phyloP scores from a whole-genome alignment of 2,329 filamentous ascomycete species.

The Sordariomycetes sp. region DNA sequence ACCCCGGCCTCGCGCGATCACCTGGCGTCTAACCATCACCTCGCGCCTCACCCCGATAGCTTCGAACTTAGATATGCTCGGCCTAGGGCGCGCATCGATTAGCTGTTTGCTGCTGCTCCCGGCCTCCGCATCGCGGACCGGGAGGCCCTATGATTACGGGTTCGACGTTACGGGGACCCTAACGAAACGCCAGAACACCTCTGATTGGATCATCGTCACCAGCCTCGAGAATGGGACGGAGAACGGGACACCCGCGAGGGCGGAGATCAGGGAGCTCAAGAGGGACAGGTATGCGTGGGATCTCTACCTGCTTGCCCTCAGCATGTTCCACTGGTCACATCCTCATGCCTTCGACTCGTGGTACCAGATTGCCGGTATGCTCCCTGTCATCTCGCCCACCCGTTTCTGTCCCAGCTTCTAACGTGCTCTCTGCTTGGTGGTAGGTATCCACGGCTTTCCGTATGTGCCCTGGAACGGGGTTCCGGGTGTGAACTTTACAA shows the following conservation, averaged over 20 bases:
- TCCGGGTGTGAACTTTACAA: conserved; percentile 22
- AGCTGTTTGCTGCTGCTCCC: neutral
- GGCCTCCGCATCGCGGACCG: neutral
- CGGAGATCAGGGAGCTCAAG: conserved; percentile 55
- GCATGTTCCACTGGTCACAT: conserved; percentile 54
- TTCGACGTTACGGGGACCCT: neutral
- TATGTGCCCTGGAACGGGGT: conserved; percentile 41
- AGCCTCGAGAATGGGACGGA: neutral
- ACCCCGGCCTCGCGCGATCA: neutral
- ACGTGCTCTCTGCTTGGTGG: neutral
- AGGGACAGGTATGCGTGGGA: conserved; percentile 57
- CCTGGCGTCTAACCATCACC: neutral
- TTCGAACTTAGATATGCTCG: neutral
- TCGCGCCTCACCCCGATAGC: neutral
- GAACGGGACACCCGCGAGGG: conserved; percentile 29
- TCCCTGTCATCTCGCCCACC: neutral
- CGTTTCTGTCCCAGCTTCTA: neutral
- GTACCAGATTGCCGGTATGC: conserved; percentile 63
- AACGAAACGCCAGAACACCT: neutral
- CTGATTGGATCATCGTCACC: neutral
- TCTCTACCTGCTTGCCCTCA: conserved; percentile 62
- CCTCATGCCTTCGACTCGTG: conserved; percentile 55
- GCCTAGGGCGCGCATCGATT: neutral
- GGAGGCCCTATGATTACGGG: neutral
- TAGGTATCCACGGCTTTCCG: conserved; percentile 72